Conservation (phyloP, 345 rosid species). For the Ailanthus altissimus region DNA sequence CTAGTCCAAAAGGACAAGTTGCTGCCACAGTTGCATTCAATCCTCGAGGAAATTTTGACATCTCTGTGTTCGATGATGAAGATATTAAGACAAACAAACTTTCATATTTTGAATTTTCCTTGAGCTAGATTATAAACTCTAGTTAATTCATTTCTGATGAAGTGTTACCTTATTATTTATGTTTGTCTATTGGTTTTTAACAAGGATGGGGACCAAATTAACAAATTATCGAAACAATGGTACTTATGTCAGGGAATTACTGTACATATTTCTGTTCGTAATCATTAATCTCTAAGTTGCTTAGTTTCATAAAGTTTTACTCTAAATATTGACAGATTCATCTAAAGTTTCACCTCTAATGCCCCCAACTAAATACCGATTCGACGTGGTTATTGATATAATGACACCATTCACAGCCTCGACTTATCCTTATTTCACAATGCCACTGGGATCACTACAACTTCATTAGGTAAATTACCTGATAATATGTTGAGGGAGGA, state of each 20-base stretch:
- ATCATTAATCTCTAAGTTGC: not conserved
- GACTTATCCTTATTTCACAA: conserved; percentile 72
- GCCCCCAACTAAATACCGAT: conserved; percentile 75
- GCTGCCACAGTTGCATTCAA: conserved; percentile 72
- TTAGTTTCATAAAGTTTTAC: not conserved
- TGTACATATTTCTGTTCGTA: no score
- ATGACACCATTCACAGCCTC: conserved; percentile 46
- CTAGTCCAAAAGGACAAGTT: conserved; percentile 31
- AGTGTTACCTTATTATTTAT: no score
- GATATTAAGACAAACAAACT: conserved; percentile 29
- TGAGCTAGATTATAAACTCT: no score
- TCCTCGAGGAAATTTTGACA: conserved; percentile 82
- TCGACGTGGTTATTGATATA: conserved; percentile 67
- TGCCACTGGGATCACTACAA: conserved; percentile 65
- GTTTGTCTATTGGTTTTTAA: no score
- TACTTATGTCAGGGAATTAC: no score
- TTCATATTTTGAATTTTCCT: not conserved
- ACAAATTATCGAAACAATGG: no score
- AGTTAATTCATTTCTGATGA: no score
- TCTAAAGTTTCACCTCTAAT: conserved; percentile 56
- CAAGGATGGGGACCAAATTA: no score
- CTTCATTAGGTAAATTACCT: conserved; percentile 45
- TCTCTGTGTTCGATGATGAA: conserved; percentile 47
- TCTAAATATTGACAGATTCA: conserved; percentile 39
- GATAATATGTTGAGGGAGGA: no score